Base-by-base conservation (phyloP, 192 early-diverging fungal species). In the Gaertneriomyces sp. region DNA sequence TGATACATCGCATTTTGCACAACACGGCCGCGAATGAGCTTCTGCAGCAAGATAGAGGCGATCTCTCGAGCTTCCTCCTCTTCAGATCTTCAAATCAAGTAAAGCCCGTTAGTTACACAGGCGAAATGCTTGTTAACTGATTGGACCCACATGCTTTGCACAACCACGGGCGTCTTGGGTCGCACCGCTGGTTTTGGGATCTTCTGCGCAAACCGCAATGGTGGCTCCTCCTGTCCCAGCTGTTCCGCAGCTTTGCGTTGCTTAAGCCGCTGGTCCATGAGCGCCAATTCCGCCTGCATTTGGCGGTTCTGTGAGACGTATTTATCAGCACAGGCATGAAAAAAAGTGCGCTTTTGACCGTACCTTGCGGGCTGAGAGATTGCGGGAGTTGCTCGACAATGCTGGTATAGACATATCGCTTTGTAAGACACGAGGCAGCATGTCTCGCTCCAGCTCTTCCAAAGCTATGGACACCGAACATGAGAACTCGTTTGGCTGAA, bases 1-100 rank as follows among this genome's bases (percentile, higher is more conserved):
- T 80, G 73, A 52, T 82, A 83, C 81, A 86, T 83, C 9, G 69
- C 41, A 45, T 79, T 78, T 68, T 86, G 85, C n/a, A 74, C 74
- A n/a, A 77, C 66, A 4, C 82, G 63, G 1, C 85, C 85, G 5
- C 83, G 69, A 41, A 86, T 79, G 7, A 86, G 54, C 40, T 75
- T 75, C 60, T 86, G 85, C 43, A 86, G 53, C 9, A 83, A 46
- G 6, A 83, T 58, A 1, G 85, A 76, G 1, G 80, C 71, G n/a
- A 72, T 47, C 43, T 86, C 76, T 66, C 75, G 66, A 9, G 76
- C 76, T 20, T 84, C 80, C 11, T 81, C 79, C 20, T 80, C 73
- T 17, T 53, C 58, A 25, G 33, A 16, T 44, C 81, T 84, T 45
- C 7, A 42, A 25, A 11, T 3, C 12, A 56, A n/a, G 11, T 17